phyloP scores from a whole-genome alignment of 2,329 filamentous ascomycete genomes.

The Ophiosphaerella korrae region DNA sequence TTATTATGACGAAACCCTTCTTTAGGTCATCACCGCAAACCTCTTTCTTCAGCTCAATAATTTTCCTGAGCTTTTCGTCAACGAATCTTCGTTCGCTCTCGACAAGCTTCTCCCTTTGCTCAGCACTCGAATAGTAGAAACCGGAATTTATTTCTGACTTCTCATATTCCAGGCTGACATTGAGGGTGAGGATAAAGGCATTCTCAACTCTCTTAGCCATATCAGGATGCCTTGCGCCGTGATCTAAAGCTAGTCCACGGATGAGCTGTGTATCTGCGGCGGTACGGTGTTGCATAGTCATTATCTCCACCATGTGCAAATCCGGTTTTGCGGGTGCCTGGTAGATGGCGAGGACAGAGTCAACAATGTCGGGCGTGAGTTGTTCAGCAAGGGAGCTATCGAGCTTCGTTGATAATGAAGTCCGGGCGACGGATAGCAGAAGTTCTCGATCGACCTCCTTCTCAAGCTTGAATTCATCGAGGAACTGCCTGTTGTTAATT shows the following conservation, averaged over 20 bases:
- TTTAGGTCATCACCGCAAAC: conserved; percentile 91
- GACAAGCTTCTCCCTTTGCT: conserved; percentile 96
- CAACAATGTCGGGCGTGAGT: conserved; percentile 93
- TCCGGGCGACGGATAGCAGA: conserved; percentile 88
- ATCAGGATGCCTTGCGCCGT: conserved; percentile 94
- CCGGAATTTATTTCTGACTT: conserved; percentile 99
- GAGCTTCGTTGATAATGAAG: conserved; percentile 93
- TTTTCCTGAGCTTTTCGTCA: conserved; percentile 95
- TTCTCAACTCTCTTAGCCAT: conserved; percentile 98
- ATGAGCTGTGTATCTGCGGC: conserved; percentile 97
- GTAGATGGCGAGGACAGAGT: conserved; percentile 94
- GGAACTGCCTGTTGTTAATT: conserved; percentile 64
- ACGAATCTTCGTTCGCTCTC: conserved; percentile 96
- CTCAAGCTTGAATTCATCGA: conserved; percentile 89
- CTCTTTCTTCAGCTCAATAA: conserved; percentile 96
- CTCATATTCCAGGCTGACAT: conserved; percentile 97
- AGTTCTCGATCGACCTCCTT: conserved; percentile 92
- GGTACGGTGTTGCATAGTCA: conserved; percentile 99
- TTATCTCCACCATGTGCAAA: conserved; percentile 98
- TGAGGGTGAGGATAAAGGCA: conserved; percentile 91
- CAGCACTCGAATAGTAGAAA: conserved; percentile 97
- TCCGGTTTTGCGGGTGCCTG: conserved; percentile 89
- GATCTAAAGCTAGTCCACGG: conserved; percentile 87
- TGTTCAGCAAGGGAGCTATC: conserved; percentile 87
- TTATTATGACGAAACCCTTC: conserved; percentile 97